Conservation (phyloP, 495 filamentous ascomycete species). For the Parachaetomium inaequale region DNA sequence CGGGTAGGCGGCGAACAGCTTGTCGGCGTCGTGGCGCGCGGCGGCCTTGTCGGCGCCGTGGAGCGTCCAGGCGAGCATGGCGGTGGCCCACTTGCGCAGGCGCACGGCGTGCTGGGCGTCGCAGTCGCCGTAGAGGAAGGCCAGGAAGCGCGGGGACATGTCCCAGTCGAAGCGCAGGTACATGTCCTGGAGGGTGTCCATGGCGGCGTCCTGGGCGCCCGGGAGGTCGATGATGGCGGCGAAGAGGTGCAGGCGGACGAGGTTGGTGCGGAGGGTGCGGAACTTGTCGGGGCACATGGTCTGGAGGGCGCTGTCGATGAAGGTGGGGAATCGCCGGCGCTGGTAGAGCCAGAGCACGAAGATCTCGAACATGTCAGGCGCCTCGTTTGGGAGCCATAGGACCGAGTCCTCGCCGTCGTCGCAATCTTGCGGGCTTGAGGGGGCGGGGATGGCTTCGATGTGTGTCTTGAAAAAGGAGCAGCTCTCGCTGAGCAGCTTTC, state of each 20-base stretch:
- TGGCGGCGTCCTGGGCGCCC: slow-evolving; percentile 44
- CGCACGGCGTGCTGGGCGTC: slow-evolving; percentile 39
- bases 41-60: slow-evolving; percentile 24
- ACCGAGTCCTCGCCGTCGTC: slow-evolving; percentile 25
- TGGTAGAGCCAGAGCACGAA: slow-evolving; percentile 47
- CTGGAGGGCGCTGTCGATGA: slow-evolving; percentile 38
- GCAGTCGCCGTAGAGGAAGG: slow-evolving; percentile 45
- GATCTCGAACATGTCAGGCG: slow-evolving; percentile 45
- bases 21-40: slow-evolving; percentile 28
- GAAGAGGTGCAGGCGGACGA: slow-evolving; percentile 47
- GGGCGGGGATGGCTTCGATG: slow-evolving; percentile 31
- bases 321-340: slow-evolving; percentile 33
- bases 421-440: slow-evolving; percentile 4
- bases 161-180: slow-evolving; percentile 50
- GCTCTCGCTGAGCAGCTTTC: slow-evolving; percentile 37
- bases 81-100: slow-evolving; percentile 47
- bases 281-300: slow-evolving; percentile 27
- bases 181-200: slow-evolving; percentile 49
- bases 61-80: slow-evolving; percentile 48
- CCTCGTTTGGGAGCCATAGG: slow-evolving; percentile 41
- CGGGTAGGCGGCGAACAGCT: slow-evolving; percentile 37
- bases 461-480: slow-evolving; percentile 42
- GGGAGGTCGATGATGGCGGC: slow-evolving; percentile 41
- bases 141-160: slow-evolving; percentile 42
- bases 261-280: slow-evolving; percentile 31